Percentiles rank a stretch among this genome's conserved stretches.
phyloP scores from a whole-genome alignment of 768 basidiomycete species.

The Termitomyces sp. region DNA sequence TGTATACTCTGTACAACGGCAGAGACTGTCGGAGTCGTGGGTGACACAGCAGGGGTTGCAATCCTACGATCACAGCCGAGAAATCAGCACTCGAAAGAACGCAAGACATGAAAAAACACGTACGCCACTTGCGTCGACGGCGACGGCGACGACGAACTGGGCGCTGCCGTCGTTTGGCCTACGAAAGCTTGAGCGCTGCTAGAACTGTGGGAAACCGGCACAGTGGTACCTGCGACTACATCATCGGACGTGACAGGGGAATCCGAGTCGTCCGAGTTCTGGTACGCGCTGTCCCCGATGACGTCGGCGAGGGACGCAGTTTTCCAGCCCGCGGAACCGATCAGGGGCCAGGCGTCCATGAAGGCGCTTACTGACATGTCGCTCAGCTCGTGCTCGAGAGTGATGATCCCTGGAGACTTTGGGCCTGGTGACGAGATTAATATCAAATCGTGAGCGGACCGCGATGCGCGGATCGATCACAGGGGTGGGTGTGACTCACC shows the following conservation, averaged over 20 bases:
- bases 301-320: constrained; percentile 49
- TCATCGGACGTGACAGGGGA: constrained; percentile 25
- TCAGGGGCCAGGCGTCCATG: constrained; percentile 56
- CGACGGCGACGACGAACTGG: background rate
- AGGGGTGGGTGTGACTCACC: constrained; percentile 24
- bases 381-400: constrained; percentile 82
- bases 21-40: background rate
- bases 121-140: background rate
- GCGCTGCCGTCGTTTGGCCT: background rate
- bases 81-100: background rate
- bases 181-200: background rate
- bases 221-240: constrained; percentile 15
- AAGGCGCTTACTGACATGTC: constrained; percentile 60
- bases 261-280: constrained; percentile 35
- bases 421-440: constrained; percentile 32
- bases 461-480: background rate
- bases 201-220: background rate
- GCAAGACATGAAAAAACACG: too few relatives aligned
- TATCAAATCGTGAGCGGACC: background rate
- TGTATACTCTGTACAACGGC: background rate
- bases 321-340: constrained; percentile 69
- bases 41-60: background rate
- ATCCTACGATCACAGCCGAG: background rate
- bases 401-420: constrained; percentile 73
- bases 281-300: constrained; percentile 34